Percentiles rank a stretch among this genome's conserved stretches.
These are phyloP conservation scores for Gaeumannomyces tritici DNA, from an alignment of 2,329 filamentous ascomycete genomes.

Conservation along the genomic window DNA sequence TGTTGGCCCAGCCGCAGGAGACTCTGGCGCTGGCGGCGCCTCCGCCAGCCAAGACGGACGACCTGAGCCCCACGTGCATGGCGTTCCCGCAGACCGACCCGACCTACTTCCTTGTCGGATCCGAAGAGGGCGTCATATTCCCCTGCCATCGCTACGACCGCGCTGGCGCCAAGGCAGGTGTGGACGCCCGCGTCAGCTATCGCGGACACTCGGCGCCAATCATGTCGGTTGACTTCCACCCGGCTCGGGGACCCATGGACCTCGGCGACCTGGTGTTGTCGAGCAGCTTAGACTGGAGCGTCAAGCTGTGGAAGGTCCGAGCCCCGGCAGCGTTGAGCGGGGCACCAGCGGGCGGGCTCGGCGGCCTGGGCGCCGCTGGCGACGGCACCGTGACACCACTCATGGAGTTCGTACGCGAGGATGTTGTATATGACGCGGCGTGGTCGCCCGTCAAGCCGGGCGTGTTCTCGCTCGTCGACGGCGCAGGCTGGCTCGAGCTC, in stretches of 20 bases:
- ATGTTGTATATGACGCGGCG: constrained; percentile 90
- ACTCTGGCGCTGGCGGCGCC: constrained; percentile 81
- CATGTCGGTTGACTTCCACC: constrained; percentile 94
- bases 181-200: constrained; percentile 83
- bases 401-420: constrained; percentile 85
- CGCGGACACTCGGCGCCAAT: constrained; percentile 86
- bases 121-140: constrained; percentile 93
- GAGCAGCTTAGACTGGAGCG: constrained; percentile 92
- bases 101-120: constrained; percentile 94
- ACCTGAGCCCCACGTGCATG: constrained; percentile 88
- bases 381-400: constrained; percentile 58
- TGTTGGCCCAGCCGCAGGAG: constrained; percentile 94
- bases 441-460: constrained; percentile 94
- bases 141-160: constrained; percentile 96
- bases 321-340: constrained; percentile 61
- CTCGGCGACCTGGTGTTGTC: constrained; percentile 88
- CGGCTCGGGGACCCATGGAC: constrained; percentile 83
- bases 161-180: constrained; percentile 90
- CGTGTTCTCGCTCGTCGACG: constrained; percentile 90
- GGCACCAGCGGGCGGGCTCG: constrained; percentile 36
- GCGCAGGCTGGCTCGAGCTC: constrained; percentile 81
- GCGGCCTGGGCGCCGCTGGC: constrained; percentile 20
- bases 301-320: constrained; percentile 92
- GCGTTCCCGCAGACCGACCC: constrained; percentile 92
- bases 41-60: constrained; percentile 80